Evolutionary conservation across 202 grass and related monocot species (phyloP).

Genomic region (Saccharum hybrid): DNA sequence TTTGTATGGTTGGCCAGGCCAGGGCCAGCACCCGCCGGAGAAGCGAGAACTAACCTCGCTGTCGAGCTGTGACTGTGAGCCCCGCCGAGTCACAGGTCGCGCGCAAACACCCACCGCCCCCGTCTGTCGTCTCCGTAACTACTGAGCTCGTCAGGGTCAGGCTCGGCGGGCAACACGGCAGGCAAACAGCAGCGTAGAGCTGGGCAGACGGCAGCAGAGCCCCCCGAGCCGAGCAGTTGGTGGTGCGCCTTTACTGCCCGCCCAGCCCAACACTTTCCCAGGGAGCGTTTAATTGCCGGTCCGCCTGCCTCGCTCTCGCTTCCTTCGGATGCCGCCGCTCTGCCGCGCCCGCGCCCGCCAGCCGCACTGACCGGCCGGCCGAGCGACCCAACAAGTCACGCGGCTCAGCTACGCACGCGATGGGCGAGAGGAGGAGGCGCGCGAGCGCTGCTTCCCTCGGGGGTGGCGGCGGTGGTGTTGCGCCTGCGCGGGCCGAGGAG

Average conservation of each 20-base stretch:
- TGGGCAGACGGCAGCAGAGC: no score
- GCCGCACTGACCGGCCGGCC: background rate
- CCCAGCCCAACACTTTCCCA: slow-evolving; percentile 17
- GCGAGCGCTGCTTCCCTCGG: background rate
- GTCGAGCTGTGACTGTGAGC: background rate
- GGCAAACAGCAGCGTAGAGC: background rate
- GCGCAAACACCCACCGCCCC: background rate
- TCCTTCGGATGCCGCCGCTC: slow-evolving; percentile 30
- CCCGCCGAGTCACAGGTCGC: slow-evolving; percentile 10
- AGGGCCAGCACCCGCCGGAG: background rate
- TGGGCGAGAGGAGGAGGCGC: slow-evolving; percentile 58
- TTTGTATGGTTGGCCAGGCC: no score
- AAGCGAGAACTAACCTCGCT: slow-evolving; percentile 20
- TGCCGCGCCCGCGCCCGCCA: no score
- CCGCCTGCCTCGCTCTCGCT: background rate
- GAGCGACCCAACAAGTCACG: background rate
- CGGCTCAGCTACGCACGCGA: slow-evolving; percentile 13
- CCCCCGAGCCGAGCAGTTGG: slow-evolving; percentile 2
- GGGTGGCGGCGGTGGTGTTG: no score
- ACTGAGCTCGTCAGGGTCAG: no score
- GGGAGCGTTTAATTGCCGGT: slow-evolving; percentile 38
- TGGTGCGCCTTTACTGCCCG: slow-evolving; percentile 56
- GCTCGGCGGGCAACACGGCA: background rate
- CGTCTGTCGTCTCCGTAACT: no score
- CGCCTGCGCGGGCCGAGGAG: slow-evolving; percentile 2